phyloP scores from a whole-genome alignment of 352 stramenopile genomes.

The Globisporangium paroecandrum region DNA sequence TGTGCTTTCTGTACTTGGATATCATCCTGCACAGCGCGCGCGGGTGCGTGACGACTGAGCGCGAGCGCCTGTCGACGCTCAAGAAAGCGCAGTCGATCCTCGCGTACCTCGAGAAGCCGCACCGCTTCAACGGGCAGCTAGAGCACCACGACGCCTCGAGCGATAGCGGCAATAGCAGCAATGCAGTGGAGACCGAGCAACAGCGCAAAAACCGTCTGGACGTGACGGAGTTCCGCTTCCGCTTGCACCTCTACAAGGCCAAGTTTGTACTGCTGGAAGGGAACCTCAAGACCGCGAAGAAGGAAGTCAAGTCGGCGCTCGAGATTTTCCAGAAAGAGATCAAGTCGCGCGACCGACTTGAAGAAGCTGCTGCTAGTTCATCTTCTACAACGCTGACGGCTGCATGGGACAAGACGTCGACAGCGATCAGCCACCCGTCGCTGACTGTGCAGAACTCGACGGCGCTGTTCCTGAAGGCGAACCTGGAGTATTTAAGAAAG shows the following conservation, averaged over 20 bases:
- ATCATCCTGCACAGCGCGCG: conserved; percentile 88
- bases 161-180: conserved; percentile 27
- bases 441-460: conserved; percentile 86
- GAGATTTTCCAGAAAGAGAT: conserved; percentile 93
- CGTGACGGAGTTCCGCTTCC: conserved; percentile 88
- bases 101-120: conserved; percentile 87
- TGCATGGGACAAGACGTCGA: conserved; percentile 66
- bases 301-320: conserved; percentile 90
- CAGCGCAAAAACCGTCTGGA: conserved; percentile 61
- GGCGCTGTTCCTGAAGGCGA: conserved; percentile 90
- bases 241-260: conserved; percentile 90
- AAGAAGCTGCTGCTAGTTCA: conserved; percentile 20
- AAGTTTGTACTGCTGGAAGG: conserved; percentile 88
- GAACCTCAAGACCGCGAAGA: conserved; percentile 89
- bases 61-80: conserved; percentile 53
- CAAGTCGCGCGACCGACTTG: conserved; percentile 40
- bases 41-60: conserved; percentile 79
- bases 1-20: conserved; percentile 92
- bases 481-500: conserved; percentile 92
- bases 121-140: conserved; percentile 83
- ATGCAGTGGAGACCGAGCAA: conserved; percentile 39
- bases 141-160: conserved; percentile 37
- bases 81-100: conserved; percentile 87
- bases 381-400: conserved; percentile 12
- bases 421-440: conserved; percentile 69